A percentile compares a stretch with the other conserved stretches of the same genome.
Evolutionary conservation across 148 eudicot species (phyloP).

Genomic region (Silene conica): DNA sequence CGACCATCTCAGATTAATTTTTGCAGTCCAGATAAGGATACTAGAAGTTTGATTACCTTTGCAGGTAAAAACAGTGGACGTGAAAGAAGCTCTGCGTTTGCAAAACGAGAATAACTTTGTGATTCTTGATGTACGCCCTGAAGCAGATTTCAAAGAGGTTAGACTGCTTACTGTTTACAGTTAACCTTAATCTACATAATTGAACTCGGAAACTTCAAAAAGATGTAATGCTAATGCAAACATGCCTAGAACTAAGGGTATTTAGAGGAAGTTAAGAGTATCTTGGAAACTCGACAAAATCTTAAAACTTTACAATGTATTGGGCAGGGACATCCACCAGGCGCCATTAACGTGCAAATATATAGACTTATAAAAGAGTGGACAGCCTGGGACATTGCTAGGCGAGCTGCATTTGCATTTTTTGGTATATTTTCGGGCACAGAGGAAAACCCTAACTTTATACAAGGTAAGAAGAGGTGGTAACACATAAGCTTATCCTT

Average conservation of each 20-base stretch:
- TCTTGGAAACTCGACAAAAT: background rate
- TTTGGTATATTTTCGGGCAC: conserved; percentile 96
- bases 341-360: conserved; percentile 88
- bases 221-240: conserved; percentile 1
- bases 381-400: conserved; percentile 99
- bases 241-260: background rate
- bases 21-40: background rate
- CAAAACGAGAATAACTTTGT: conserved; percentile 92
- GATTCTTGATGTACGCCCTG: conserved; percentile 94
- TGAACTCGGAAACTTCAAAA: background rate
- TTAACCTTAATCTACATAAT: background rate
- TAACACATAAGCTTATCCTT: background rate
- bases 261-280: background rate
- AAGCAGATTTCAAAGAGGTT: conserved; percentile 92
- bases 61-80: conserved; percentile 92
- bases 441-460: conserved; percentile 94
- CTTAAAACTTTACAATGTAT: conserved; percentile 12
- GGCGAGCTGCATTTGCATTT: conserved; percentile 96
- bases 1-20: background rate
- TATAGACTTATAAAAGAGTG: conserved; percentile 98
- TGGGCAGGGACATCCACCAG: conserved; percentile 81
- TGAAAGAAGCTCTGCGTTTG: conserved; percentile 87
- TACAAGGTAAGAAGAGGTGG: conserved; percentile 41
- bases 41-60: conserved; percentile 1
- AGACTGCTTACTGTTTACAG: conserved; percentile 13